Evolutionary conservation across 805 yeast species (phyloP).

Genomic region (Metschnikowia henanensis): DNA sequence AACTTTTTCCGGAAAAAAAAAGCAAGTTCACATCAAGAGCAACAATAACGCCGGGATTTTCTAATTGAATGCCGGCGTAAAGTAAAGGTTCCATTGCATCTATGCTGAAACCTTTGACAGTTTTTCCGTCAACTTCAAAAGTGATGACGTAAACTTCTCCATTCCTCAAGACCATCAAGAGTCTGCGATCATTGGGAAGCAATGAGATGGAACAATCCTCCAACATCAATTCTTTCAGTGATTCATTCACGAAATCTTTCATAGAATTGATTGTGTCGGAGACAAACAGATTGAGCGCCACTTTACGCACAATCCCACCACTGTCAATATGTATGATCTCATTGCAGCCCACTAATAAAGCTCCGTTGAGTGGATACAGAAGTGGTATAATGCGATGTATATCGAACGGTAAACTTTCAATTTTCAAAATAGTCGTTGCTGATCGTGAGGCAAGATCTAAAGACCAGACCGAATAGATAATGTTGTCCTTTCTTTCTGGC

Average conservation of each 20-base stretch:
- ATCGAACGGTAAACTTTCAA: slow-evolving; percentile 73
- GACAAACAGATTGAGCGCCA: slow-evolving; percentile 60
- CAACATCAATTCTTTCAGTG: slow-evolving; percentile 50
- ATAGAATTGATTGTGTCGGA: slow-evolving; percentile 33
- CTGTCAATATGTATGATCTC: slow-evolving; percentile 78
- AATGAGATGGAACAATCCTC: slow-evolving; percentile 48
- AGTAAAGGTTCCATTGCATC: slow-evolving; percentile 28
- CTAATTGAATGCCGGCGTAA: slow-evolving; percentile 35
- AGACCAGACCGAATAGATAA: slow-evolving; percentile 61
- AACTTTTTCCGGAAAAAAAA: slow-evolving; percentile 61
- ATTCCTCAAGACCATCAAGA: slow-evolving; percentile 28
- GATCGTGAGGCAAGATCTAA: slow-evolving; percentile 57
- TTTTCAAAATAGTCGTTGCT: slow-evolving; percentile 67
- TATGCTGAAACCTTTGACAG: slow-evolving; percentile 35
- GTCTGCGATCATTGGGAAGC: slow-evolving; percentile 37
- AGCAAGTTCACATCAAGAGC: slow-evolving; percentile 43
- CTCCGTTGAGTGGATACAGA: slow-evolving; percentile 66
- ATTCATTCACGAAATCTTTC: slow-evolving; percentile 45
- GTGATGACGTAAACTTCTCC: slow-evolving; percentile 38
- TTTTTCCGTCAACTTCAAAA: slow-evolving; percentile 44
- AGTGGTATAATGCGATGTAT: slow-evolving; percentile 63
- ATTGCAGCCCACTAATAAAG: slow-evolving; percentile 70
- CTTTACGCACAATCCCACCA: slow-evolving; percentile 64
- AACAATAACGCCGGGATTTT: slow-evolving; percentile 42
- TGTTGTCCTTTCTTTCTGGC: slow-evolving; percentile 59